Base-by-base conservation (phyloP, 1,284 basidiomycete species). In the Apiotrichum veenhuisii region DNA sequence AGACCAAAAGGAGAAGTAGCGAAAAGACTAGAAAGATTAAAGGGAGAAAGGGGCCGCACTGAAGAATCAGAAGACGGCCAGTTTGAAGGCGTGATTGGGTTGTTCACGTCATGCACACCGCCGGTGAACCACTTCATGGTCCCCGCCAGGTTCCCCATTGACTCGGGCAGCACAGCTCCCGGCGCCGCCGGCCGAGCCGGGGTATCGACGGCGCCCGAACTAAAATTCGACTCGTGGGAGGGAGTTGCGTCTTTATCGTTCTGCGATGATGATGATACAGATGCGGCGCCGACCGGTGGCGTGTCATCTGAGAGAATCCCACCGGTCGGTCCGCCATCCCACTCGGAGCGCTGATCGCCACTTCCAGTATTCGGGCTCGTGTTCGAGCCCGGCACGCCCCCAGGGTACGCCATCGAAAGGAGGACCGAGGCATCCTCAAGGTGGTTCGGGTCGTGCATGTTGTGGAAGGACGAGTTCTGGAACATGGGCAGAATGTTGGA, bases 371-470 rank as follows among this genome's bases (percentile, higher is more conserved):
- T 46, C 27, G 40, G 25, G 40, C 40, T 43, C 7, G 34, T 20
- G 42, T 38, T 50, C 3, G 42, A 33, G n/a, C 54, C 58, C 11
- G 70, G 68, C 2, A 72, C 64, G 18, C 67, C 69, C 15, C 70
- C 67, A 12, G 69, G 68, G 51, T 77, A 77, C 2, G 75, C 76
- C 73, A 77, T 77, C 8, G 72, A 74, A 20, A 77, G 59, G 4
- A 77, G 64, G 4, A 72, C 72, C 17, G 73, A 73, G 2, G 76
- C 76, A 50, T 77, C 73, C 60, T 77, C 76, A 18, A 77, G 66
- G 49, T 76, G 71, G 52, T 73, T 66, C 14, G 68, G 62, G 55
- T 73, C 72, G 53, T 69, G 63, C 30, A 66, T 55, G 59, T 67
- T 69, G 58, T 72, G 68, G 42, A 59, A 68, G 1, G 57, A 36